Evolutionary conservation across 73 alveolate genomes (phyloP).

Genomic region (Paramecium primaurelia): DNA sequence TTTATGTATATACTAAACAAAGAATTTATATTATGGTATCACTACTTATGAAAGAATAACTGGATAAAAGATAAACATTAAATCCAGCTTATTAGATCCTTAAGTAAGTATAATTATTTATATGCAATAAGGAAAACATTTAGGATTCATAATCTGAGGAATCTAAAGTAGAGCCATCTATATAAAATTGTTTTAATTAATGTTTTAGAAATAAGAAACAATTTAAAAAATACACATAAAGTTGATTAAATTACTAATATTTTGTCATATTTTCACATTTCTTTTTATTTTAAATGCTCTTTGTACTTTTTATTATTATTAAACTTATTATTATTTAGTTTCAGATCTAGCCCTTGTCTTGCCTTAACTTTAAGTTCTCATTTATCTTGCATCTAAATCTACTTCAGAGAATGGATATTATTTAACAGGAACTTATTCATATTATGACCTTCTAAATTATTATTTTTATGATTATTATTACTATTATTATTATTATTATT

Average conservation of each 20-base stretch:
- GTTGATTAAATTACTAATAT: not conserved
- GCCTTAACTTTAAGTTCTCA: not conserved
- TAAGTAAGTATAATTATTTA: not conserved
- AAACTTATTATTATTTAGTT: not conserved
- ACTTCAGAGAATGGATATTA: slow-evolving; percentile 35
- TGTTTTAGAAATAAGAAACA: not conserved
- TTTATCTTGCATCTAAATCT: not conserved
- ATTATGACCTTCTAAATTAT: not conserved
- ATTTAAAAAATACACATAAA: slow-evolving; percentile 3
- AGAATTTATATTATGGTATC: not conserved
- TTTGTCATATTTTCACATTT: not conserved
- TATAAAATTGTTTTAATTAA: not conserved
- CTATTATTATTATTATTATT: not conserved
- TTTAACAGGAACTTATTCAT: not conserved
- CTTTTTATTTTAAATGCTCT: slow-evolving; percentile 7
- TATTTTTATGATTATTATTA: not conserved
- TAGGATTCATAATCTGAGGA: not conserved
- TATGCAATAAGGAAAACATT: not conserved
- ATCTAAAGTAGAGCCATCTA: not conserved
- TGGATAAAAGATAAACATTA: not conserved
- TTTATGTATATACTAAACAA: not conserved
- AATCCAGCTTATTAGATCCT: not conserved
- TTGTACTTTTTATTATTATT: not conserved
- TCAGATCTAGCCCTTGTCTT: slow-evolving; percentile 23
- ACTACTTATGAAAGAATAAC: slow-evolving; percentile 31